Base-by-base conservation (phyloP, 208 protist species). In the Acanthamoeba polyphaga region DNA sequence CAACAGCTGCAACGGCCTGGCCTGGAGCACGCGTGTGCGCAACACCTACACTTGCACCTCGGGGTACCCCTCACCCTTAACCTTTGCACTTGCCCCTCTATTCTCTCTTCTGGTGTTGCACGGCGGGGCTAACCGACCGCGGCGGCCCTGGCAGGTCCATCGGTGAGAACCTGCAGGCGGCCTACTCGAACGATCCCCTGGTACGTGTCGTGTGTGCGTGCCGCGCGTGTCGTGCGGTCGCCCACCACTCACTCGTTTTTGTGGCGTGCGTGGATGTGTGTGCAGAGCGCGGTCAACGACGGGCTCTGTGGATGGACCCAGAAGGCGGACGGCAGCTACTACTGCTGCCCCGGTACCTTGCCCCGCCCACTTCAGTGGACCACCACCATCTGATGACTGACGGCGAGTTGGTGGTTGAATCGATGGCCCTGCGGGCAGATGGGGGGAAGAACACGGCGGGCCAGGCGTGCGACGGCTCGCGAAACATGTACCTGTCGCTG, bases 101-200 rank as follows among this genome's bases (percentile, higher is more conserved):
- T 24, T 72, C 27, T 72, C 29, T 27, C 64, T 72, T 32, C 38
- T 38, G 38, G 38, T 38, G 38, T 38, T 38, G 38, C 38, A 38
- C 38, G 38, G 38, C 38, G 38, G 38, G 38, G 38, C 38, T 38
- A 38, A 38, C 38, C 38, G 38, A 38, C 38, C 38, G 38, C 38
- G 38, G 38, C 38, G 38, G 60, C 22, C 10, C 22, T 10, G 7
- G 13, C 24, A 78, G 70, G 6, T 43, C 72, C 9, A 43, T 82
- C 72, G 72, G 72, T 13, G 72, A 82, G 72, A 82, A 82, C 24
- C 72, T 82, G 72, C 72, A 82, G 72, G 64, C 29, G n/a, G 64
- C n/a, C 24, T 70, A 70, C 64, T 70, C 64, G 8, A 34, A n/a
- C 29, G 15, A n/a, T 8, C 64, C 64, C 6, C 64, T 70, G n/a